A percentile compares a stretch with the other conserved stretches of the same genome.
Evolutionary conservation across 78 protist genomes (phyloP).

Genomic region (Fonticula alba): DNA sequence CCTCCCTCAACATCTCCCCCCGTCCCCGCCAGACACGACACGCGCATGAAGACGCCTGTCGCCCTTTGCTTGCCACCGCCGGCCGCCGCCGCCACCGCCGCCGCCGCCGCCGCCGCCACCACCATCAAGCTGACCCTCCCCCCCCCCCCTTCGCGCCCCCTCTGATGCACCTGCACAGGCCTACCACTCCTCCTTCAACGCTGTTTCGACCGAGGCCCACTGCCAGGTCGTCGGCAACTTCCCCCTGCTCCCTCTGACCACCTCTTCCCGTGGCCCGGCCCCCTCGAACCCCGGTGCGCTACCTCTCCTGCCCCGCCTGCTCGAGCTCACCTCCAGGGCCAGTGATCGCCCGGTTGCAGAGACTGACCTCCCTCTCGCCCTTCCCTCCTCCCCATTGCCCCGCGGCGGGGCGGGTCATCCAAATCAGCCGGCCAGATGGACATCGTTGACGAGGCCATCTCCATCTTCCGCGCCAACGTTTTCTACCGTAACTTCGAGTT

Average conservation of each 20-base stretch:
- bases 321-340: not conserved
- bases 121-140: no score
- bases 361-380: not conserved
- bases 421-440: not conserved
- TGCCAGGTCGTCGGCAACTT: not conserved
- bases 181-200: not conserved
- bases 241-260: not conserved
- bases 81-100: no score
- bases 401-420: not conserved
- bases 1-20: no score
- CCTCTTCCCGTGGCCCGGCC: not conserved
- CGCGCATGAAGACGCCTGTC: no score
- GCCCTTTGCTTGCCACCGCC: no score
- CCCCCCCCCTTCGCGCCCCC: no score
- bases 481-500: conserved; percentile 64
- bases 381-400: not conserved
- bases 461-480: conserved; percentile 67
- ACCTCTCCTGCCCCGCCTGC: not conserved
- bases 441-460: conserved; percentile 43
- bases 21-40: no score
- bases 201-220: not conserved
- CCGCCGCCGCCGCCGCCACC: no score
- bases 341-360: not conserved
- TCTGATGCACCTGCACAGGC: no score
- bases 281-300: not conserved